These are phyloP conservation scores for Exophiala lecanii-corni DNA, from an alignment of 2,329 filamentous ascomycete species.

Conservation along the genomic window DNA sequence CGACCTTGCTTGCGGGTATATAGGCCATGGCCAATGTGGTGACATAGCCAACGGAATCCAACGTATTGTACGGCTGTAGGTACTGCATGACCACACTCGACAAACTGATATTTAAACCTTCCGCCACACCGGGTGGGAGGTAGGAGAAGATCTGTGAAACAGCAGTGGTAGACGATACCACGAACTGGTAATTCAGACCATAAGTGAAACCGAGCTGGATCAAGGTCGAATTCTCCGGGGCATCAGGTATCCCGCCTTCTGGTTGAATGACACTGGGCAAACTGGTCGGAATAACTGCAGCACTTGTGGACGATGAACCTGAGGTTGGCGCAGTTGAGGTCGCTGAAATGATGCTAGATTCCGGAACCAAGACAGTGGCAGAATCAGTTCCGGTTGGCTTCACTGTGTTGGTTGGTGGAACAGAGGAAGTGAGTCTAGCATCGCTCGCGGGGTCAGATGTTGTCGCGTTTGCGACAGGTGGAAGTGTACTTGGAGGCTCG, in stretches of 20 bases:
- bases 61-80: conserved; percentile 45
- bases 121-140: conserved; percentile 66
- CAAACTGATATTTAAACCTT: conserved; percentile 51
- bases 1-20: conserved; percentile 67
- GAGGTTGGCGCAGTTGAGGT: conserved; percentile 28
- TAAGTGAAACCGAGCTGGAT: conserved; percentile 83
- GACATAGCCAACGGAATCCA: conserved; percentile 63
- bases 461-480: neutral
- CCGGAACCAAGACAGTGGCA: conserved; percentile 35
- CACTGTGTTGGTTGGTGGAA: conserved; percentile 26
- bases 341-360: conserved; percentile 30
- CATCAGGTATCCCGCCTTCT: conserved; percentile 51
- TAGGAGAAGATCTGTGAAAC: conserved; percentile 80
- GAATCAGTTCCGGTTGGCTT: conserved; percentile 44
- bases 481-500: neutral
- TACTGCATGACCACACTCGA: conserved; percentile 27
- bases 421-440: conserved; percentile 7
- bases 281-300: conserved; percentile 55
- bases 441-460: conserved; percentile 2
- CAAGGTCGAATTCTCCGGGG: conserved; percentile 61
- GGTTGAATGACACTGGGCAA: conserved; percentile 75
- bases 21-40: conserved; percentile 74
- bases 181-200: conserved; percentile 77
- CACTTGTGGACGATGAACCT: conserved; percentile 36
- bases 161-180: conserved; percentile 65